These are phyloP conservation scores for Candida sonorensis DNA, from an alignment of 805 yeast species.

Conservation along the genomic window DNA sequence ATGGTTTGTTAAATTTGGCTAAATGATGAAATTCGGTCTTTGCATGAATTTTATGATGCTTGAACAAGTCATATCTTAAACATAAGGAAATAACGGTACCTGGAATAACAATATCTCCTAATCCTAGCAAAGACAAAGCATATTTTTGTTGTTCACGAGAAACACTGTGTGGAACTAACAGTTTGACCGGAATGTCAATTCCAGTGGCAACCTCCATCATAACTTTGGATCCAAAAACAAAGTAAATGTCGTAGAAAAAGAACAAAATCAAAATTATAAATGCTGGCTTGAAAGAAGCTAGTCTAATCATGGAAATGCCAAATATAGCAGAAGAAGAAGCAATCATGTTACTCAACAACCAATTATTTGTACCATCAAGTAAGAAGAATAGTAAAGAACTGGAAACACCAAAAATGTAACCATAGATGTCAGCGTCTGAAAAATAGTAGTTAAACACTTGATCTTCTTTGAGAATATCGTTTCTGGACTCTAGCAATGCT, in stretches of 20 bases:
- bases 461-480: conserved; percentile 16
- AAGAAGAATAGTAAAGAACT: conserved; percentile 7
- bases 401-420: conserved; percentile 14
- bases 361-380: conserved; percentile 28
- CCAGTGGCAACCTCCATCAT: conserved; percentile 58
- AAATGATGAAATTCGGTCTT: conserved; percentile 34
- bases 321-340: conserved; percentile 37
- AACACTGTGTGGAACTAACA: conserved; percentile 34
- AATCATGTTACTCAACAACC: conserved; percentile 40
- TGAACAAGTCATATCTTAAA: conserved; percentile 46
- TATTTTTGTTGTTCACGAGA: conserved; percentile 13
- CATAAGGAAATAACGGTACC: conserved; percentile 47
- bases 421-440: conserved; percentile 25
- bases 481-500: conserved; percentile 15
- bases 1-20: conserved; percentile 33
- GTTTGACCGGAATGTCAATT: conserved; percentile 48
- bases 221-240: conserved; percentile 55
- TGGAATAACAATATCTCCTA: conserved; percentile 64
- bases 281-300: conserved; percentile 42
- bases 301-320: conserved; percentile 31
- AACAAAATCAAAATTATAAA: conserved; percentile 39
- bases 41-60: conserved; percentile 28
- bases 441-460: conserved; percentile 31
- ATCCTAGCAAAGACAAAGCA: conserved; percentile 44
- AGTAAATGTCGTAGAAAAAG: conserved; percentile 57